Evolutionary conservation across 106 monocot species (phyloP).

Genomic region (Chionographis japonica): DNA sequence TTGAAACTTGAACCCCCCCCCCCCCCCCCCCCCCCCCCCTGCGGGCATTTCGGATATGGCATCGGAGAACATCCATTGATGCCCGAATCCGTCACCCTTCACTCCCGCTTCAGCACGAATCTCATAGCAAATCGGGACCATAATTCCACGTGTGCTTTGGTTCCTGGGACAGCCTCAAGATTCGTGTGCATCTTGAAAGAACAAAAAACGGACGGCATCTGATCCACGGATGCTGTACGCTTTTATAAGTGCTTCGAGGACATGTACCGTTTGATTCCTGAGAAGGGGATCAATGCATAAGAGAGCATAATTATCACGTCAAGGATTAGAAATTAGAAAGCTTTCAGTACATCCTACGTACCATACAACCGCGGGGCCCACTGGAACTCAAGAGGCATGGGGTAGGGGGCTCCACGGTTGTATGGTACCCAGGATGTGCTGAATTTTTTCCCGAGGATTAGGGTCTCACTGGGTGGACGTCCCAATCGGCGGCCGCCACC

Average conservation of each 20-base stretch:
- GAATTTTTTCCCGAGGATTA: too few species aligned
- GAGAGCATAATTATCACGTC: conserved; percentile 20
- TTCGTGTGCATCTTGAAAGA: neutral
- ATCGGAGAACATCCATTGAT: neutral
- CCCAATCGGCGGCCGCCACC: neutral
- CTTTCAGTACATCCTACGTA: too few species aligned
- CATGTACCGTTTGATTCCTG: conserved; percentile 3
- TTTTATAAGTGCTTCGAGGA: conserved; percentile 2
- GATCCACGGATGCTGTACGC: conserved; percentile 7
- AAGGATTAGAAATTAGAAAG: neutral
- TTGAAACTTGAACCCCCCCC: neutral
- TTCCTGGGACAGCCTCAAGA: neutral
- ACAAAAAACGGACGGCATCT: neutral
- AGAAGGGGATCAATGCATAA: conserved; percentile 10
- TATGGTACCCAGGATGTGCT: too few species aligned
- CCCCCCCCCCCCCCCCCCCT: too few species aligned
- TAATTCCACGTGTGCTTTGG: neutral
- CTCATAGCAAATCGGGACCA: neutral
- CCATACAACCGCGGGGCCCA: too few species aligned
- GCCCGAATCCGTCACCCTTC: neutral
- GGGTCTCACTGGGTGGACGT: too few species aligned
- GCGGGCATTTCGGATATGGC: neutral
- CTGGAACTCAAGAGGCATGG: too few species aligned
- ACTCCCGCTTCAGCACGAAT: neutral
- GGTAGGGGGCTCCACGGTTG: too few species aligned